Conservation (phyloP, 345 rosid species). For the Turnera subulata region DNA sequence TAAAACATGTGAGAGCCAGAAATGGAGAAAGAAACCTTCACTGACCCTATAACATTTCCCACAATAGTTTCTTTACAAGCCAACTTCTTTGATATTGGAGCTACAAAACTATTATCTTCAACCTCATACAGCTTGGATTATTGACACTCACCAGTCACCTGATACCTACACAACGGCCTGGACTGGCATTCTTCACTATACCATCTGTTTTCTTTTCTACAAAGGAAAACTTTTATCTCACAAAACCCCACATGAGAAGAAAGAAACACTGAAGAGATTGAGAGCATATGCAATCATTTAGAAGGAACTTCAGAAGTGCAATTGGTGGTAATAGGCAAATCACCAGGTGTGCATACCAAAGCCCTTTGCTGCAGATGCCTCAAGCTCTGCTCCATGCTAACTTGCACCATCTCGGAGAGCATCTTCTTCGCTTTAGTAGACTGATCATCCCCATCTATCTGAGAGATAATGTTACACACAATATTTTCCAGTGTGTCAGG, state of each 20-base stretch:
- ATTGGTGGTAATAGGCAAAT: conserved; percentile 48
- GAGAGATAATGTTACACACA: conserved; percentile 83
- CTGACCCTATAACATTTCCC: conserved; percentile 15
- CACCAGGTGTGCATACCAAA: conserved; percentile 61
- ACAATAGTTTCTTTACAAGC: conserved; percentile 37
- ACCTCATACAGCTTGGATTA: conserved; percentile 20
- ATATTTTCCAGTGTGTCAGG: conserved; percentile 87
- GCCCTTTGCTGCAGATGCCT: conserved; percentile 95
- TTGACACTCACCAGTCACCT: conserved; percentile 64
- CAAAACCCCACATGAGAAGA: conserved; percentile 7
- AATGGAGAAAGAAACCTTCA: conserved; percentile 9
- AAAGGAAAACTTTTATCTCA: conserved; percentile 23
- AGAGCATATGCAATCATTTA: conserved; percentile 27
- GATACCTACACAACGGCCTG: conserved; percentile 64
- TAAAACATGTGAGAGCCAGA: neutral
- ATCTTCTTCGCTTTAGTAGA: conserved; percentile 88
- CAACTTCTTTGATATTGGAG: conserved; percentile 3
- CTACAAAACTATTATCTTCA: conserved; percentile 21
- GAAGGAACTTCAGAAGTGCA: conserved; percentile 51
- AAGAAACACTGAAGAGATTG: neutral
- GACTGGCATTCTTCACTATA: conserved; percentile 61
- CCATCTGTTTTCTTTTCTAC: conserved; percentile 18
- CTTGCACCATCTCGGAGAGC: conserved; percentile 98
- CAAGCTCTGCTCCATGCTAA: conserved; percentile 97
- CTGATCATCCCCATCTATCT: conserved; percentile 88